Percentiles rank a stretch among this genome's conserved stretches.
Conservation (phyloP, 108 stramenopile genomes). For the Mediolabrus comicus region DNA sequence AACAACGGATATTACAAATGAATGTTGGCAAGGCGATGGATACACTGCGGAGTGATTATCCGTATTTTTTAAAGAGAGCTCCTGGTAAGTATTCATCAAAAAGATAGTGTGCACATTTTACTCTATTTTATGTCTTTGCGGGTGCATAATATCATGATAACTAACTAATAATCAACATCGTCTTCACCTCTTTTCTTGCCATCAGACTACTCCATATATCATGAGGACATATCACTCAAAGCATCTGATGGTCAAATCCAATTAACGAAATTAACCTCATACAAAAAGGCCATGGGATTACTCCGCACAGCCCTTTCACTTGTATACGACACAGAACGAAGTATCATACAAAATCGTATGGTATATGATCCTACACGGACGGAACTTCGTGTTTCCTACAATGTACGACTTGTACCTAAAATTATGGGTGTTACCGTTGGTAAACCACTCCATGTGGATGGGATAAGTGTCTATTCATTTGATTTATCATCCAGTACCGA, state of each 20-base stretch:
- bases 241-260: conserved; percentile 65
- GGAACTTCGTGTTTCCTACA: conserved; percentile 76
- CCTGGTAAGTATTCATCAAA: conserved; percentile 85
- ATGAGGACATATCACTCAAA: conserved; percentile 53
- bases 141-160: too few relatives aligned
- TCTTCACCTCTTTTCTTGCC: neutral
- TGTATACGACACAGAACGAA: conserved; percentile 53
- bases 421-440: conserved; percentile 28
- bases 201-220: conserved; percentile 76
- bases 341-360: conserved; percentile 70
- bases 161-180: neutral
- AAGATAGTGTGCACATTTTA: too few relatives aligned
- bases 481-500: conserved; percentile 27
- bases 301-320: conserved; percentile 58
- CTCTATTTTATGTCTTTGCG: too few relatives aligned
- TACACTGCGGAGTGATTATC: conserved; percentile 70
- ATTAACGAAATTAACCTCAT: conserved; percentile 61
- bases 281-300: conserved; percentile 59
- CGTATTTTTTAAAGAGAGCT: conserved; percentile 55
- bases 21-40: conserved; percentile 81
- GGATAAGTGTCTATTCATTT: conserved; percentile 71
- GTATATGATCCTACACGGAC: conserved; percentile 76
- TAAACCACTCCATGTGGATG: conserved; percentile 68
- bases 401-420: conserved; percentile 70
- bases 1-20: conserved; percentile 67